phyloP scores from a whole-genome alignment of 192 early-diverging fungal species.

The Coemansia erecta region DNA sequence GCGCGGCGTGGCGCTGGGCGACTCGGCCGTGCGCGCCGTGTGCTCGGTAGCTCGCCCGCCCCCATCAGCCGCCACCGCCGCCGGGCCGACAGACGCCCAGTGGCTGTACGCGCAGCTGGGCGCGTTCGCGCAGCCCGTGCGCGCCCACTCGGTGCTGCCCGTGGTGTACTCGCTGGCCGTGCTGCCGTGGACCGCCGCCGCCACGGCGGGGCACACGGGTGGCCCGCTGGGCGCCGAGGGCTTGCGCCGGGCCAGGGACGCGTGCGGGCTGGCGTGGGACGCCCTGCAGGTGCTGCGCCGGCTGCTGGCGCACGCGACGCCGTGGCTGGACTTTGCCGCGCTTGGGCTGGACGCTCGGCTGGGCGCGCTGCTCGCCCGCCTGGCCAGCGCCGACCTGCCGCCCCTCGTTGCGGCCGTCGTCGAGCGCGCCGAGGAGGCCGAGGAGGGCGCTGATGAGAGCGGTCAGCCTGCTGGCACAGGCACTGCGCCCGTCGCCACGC shows the following conservation, averaged over 20 bases:
- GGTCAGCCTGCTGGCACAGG: no score
- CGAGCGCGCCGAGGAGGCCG: not conserved
- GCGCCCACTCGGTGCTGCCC: conserved; percentile 9
- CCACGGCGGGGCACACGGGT: no score
- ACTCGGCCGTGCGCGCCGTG: no score
- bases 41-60: no score
- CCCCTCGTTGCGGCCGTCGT: not conserved
- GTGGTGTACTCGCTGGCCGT: conserved; percentile 30
- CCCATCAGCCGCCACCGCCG: no score
- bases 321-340: conserved; percentile 9
- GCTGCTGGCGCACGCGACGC: conserved; percentile 5
- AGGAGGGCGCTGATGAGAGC: not conserved
- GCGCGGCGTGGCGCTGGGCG: no score
- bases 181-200: conserved; percentile 7
- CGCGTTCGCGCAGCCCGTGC: no score
- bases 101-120: no score
- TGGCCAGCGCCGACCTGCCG: not conserved
- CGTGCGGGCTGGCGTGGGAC: conserved; percentile 31
- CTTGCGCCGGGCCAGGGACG: conserved; percentile 20
- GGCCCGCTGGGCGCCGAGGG: no score
- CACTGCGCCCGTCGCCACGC: no score
- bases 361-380: conserved; percentile 3
- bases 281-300: conserved; percentile 25
- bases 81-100: no score
- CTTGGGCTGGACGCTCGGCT: conserved; percentile 14